Conservation (phyloP, 495 filamentous ascomycete genomes). For the Apodospora peruviana region DNA sequence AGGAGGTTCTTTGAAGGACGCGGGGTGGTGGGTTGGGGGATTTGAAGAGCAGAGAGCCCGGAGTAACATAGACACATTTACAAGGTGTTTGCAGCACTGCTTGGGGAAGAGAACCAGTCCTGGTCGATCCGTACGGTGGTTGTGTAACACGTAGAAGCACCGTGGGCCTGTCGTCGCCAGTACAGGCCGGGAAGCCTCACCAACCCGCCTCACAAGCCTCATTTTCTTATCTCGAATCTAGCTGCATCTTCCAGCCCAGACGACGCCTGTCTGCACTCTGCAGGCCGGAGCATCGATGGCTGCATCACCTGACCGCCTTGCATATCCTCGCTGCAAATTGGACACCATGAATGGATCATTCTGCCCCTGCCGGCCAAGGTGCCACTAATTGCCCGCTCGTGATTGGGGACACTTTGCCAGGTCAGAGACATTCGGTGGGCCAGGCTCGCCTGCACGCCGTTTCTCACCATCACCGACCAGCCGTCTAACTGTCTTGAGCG, state of each 20-base stretch:
- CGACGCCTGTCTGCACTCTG: background rate
- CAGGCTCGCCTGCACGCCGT: background rate
- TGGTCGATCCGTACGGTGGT: no score
- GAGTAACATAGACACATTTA: background rate
- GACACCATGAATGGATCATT: slow-evolving; percentile 17
- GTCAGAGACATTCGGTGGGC: slow-evolving; percentile 1
- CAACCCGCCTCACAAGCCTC: background rate
- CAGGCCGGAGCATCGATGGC: slow-evolving; percentile 8
- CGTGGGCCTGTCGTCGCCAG: background rate
- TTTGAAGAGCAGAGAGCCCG: background rate
- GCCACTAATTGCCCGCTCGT: background rate
- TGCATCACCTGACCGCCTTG: slow-evolving; percentile 27
- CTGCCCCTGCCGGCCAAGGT: background rate
- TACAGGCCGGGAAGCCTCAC: background rate
- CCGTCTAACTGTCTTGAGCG: background rate
- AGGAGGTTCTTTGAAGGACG: background rate
- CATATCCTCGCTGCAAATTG: slow-evolving; percentile 13
- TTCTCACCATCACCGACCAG: background rate
- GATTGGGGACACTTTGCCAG: slow-evolving; percentile 6
- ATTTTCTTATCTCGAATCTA: slow-evolving; percentile 4
- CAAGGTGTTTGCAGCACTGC: background rate
- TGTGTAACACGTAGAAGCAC: background rate
- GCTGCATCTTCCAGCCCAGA: background rate
- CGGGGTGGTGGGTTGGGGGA: background rate
- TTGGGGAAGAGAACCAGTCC: no score